These are phyloP conservation scores for Citrus medica DNA, from an alignment of 345 rosid species.

Conservation along the genomic window DNA sequence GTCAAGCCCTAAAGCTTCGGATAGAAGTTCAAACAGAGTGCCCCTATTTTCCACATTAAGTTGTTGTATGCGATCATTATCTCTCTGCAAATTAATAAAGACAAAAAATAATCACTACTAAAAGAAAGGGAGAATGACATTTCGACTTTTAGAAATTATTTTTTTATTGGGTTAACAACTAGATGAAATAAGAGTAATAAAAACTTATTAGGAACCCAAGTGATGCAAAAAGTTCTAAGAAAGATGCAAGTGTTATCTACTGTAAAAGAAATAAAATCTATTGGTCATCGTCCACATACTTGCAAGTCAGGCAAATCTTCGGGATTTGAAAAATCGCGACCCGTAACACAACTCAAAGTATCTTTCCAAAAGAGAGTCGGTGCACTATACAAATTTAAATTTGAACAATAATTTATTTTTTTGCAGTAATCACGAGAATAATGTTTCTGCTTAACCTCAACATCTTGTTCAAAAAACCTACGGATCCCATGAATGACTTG, in stretches of 20 bases:
- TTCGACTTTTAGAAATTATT: too few relatives aligned
- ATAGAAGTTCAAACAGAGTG: not conserved
- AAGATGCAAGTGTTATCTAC: too few relatives aligned
- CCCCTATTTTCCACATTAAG: not conserved
- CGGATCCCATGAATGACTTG: slow-evolving; percentile 9
- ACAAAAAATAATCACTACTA: not conserved
- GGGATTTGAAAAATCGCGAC: too few relatives aligned
- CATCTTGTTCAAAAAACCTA: slow-evolving; percentile 11
- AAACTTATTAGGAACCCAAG: too few relatives aligned
- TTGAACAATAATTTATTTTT: not conserved
- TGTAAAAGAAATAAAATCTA: too few relatives aligned
- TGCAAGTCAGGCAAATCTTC: not conserved
- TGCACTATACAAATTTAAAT: too few relatives aligned
- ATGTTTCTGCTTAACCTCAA: slow-evolving; percentile 2
- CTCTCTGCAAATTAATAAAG: not conserved
- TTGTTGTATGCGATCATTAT: not conserved
- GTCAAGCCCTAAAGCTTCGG: slow-evolving; percentile 21
- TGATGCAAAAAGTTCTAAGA: too few relatives aligned
- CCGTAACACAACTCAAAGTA: too few relatives aligned
- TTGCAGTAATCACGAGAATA: not conserved
- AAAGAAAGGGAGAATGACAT: not conserved
- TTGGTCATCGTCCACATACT: not conserved
- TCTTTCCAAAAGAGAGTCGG: too few relatives aligned
- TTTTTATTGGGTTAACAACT: too few relatives aligned
- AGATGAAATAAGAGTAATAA: too few relatives aligned